These are phyloP conservation scores for Heimioporus punctisporus DNA, from an alignment of 1,284 basidiomycete species.

Conservation along the genomic window DNA sequence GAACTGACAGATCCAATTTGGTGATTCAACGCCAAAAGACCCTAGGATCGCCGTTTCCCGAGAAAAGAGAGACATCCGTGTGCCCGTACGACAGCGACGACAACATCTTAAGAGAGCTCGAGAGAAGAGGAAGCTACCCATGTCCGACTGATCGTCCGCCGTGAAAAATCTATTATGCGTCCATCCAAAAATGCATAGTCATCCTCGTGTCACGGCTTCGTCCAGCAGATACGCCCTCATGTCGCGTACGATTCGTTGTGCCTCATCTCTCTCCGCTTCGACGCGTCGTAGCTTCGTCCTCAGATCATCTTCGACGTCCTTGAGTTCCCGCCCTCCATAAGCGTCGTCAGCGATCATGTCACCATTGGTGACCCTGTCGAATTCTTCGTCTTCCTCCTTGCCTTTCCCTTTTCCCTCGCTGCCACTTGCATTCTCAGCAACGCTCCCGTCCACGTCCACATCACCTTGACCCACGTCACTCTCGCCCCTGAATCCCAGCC, in stretches of 20 bases:
- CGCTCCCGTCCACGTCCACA: background rate
- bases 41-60: too few species aligned
- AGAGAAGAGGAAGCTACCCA: too few species aligned
- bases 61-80: too few species aligned
- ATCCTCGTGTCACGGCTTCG: background rate
- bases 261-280: slow-evolving; percentile 25
- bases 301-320: slow-evolving; percentile 8
- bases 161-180: too few species aligned
- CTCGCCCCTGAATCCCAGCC: background rate
- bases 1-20: too few species aligned
- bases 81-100: too few species aligned
- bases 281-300: slow-evolving; percentile 13
- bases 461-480: background rate
- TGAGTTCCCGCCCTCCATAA: background rate
- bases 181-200: background rate
- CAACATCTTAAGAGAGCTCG: too few species aligned
- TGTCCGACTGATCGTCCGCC: too few species aligned
- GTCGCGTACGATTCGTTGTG: slow-evolving; percentile 14
- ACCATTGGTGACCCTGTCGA: too few species aligned
- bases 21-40: too few species aligned
- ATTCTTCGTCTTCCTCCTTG: too few species aligned
- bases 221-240: slow-evolving; percentile 23
- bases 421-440: background rate
- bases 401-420: background rate
- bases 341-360: background rate